Percentiles rank a stretch among this genome's conserved stretches.
Conservation (phyloP, 1,139 yeast species). For the Geotrichum reessii region DNA sequence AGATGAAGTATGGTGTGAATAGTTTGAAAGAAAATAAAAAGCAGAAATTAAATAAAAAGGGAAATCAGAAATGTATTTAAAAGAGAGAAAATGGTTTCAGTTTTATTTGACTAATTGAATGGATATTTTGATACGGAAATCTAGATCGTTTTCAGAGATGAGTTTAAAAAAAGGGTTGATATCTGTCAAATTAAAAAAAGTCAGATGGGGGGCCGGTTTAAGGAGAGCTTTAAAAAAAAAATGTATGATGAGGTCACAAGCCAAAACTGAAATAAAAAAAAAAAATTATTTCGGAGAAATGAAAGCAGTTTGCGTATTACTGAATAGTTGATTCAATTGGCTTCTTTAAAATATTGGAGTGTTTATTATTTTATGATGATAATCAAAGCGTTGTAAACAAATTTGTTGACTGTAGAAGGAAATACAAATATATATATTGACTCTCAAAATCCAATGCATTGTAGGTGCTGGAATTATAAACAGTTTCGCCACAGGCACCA, state of each 20-base stretch:
- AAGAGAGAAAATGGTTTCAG: background rate
- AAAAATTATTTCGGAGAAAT: background rate
- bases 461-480: too few species aligned
- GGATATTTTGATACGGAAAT: background rate
- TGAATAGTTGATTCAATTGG: background rate
- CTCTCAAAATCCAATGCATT: too few species aligned
- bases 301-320: background rate
- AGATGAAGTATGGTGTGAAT: background rate
- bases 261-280: background rate
- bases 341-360: too few species aligned
- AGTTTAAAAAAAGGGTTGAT: background rate
- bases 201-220: background rate
- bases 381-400: too few species aligned
- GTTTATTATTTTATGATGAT: too few species aligned
- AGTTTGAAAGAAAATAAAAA: background rate
- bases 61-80: background rate
- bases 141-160: background rate
- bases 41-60: background rate
- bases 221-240: background rate
- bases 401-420: too few species aligned
- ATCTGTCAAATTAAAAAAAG: conserved; percentile 1
- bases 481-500: too few species aligned
- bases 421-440: too few species aligned
- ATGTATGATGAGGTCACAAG: background rate
- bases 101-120: background rate